A percentile compares a stretch with the other conserved stretches of the same genome.
phyloP scores from a whole-genome alignment of 2,329 filamentous ascomycete genomes.

The Arthrobotrys iridis region DNA sequence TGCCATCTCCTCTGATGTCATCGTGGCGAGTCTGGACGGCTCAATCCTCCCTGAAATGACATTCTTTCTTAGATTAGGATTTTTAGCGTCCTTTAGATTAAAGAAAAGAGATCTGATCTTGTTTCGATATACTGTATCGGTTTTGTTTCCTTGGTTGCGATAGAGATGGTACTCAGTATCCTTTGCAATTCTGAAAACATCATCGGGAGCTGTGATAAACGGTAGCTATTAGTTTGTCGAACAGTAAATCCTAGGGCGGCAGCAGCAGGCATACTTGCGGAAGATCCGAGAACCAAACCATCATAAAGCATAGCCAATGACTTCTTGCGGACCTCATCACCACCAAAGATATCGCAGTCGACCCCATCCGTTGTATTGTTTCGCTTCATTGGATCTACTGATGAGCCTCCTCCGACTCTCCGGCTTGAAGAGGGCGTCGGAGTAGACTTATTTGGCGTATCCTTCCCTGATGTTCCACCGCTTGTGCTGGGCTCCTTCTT shows the following conservation, averaged over 20 bases:
- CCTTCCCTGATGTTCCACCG: slow-evolving; percentile 56
- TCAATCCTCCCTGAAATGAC: slow-evolving; percentile 79
- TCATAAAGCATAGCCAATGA: slow-evolving; percentile 95
- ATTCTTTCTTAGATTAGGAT: slow-evolving; percentile 77
- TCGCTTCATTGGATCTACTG: slow-evolving; percentile 78
- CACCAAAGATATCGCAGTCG: slow-evolving; percentile 74
- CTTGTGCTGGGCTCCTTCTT: slow-evolving; percentile 52
- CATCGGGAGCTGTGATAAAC: slow-evolving; percentile 65
- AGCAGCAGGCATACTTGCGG: slow-evolving; percentile 53
- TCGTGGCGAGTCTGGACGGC: slow-evolving; percentile 78
- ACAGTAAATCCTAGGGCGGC: not conserved
- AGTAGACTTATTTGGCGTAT: slow-evolving; percentile 40
- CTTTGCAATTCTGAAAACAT: slow-evolving; percentile 73
- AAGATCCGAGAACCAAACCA: slow-evolving; percentile 79
- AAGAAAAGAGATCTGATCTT: slow-evolving; percentile 94
- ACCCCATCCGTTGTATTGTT: slow-evolving; percentile 84
- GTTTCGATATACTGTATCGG: slow-evolving; percentile 76
- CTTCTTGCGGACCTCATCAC: slow-evolving; percentile 76
- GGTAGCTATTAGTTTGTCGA: not conserved
- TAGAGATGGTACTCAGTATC: slow-evolving; percentile 82
- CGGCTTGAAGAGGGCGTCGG: slow-evolving; percentile 26
- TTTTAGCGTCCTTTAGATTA: slow-evolving; percentile 93
- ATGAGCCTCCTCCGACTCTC: slow-evolving; percentile 59
- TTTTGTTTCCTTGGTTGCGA: slow-evolving; percentile 75
- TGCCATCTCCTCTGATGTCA: slow-evolving; percentile 92